phyloP scores from a whole-genome alignment of 169 alveolate species.

The Perkinsus olseni region DNA sequence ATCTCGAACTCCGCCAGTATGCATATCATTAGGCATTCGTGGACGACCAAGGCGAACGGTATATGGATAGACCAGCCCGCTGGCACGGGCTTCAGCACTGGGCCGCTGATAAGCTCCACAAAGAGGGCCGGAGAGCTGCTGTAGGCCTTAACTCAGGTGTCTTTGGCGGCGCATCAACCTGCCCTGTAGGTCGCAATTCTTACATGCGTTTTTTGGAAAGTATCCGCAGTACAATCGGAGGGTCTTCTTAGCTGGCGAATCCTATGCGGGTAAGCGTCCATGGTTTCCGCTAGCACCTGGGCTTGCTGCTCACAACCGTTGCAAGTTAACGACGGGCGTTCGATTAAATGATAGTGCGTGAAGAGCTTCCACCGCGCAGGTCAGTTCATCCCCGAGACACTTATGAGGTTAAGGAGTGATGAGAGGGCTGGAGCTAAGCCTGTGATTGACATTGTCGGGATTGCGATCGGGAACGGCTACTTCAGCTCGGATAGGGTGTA shows the following conservation, averaged over 20 bases:
- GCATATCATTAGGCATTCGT: constrained; percentile 40
- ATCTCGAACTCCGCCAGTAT: background rate
- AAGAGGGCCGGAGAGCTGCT: background rate
- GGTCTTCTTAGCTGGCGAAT: background rate
- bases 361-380: background rate
- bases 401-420: background rate
- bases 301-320: too few relatives aligned
- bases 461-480: background rate
- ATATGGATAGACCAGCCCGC: constrained; percentile 62
- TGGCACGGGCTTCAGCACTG: constrained; percentile 54
- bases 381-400: background rate
- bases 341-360: too few relatives aligned
- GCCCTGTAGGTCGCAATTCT: background rate
- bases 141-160: background rate
- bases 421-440: background rate
- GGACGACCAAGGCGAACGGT: constrained; percentile 54
- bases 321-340: too few relatives aligned
- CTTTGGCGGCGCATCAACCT: background rate
- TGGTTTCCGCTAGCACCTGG: background rate
- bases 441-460: background rate
- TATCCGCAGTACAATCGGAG: background rate
- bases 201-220: background rate
- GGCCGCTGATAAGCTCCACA: background rate
- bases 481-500: background rate
- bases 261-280: background rate